Percentiles rank a stretch among this genome's conserved stretches.
These are phyloP conservation scores for Viola pubescens DNA, from an alignment of 441 rosid species.

Conservation along the genomic window DNA sequence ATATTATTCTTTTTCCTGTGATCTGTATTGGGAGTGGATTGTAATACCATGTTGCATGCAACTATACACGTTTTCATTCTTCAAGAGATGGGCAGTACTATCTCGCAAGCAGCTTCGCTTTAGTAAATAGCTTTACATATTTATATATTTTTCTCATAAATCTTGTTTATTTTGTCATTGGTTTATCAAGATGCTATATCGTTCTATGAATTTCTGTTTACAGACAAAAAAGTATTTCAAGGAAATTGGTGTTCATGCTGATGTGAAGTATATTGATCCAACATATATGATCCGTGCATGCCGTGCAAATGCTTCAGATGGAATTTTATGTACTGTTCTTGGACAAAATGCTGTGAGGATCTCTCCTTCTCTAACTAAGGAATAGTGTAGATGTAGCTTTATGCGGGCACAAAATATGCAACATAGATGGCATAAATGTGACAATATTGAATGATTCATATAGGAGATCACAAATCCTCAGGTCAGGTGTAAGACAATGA, in stretches of 20 bases:
- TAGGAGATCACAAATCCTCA: neutral
- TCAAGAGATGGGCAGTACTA: neutral
- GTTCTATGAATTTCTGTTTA: slow-evolving; percentile 5
- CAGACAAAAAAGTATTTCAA: slow-evolving; percentile 74
- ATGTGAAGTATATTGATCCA: slow-evolving; percentile 96
- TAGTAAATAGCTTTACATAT: neutral
- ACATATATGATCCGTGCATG: slow-evolving; percentile 96
- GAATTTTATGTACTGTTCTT: slow-evolving; percentile 85
- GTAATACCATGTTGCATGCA: neutral
- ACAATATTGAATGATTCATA: neutral
- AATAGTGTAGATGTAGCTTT: too few species aligned
- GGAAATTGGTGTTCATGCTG: slow-evolving; percentile 59
- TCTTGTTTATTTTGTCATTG: neutral
- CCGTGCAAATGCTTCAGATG: slow-evolving; percentile 97
- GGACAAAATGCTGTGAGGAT: slow-evolving; percentile 95
- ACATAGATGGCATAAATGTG: neutral
- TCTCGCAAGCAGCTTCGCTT: neutral
- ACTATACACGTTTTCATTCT: neutral
- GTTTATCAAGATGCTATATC: slow-evolving; percentile 1
- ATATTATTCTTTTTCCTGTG: too few species aligned
- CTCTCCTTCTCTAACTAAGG: neutral
- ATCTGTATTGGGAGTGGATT: neutral
- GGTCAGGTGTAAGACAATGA: too few species aligned
- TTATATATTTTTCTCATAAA: neutral
- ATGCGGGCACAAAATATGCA: neutral